These are phyloP conservation scores for Capsicum rhomboideum DNA, from an alignment of 257 asterid genomes.

Conservation along the genomic window DNA sequence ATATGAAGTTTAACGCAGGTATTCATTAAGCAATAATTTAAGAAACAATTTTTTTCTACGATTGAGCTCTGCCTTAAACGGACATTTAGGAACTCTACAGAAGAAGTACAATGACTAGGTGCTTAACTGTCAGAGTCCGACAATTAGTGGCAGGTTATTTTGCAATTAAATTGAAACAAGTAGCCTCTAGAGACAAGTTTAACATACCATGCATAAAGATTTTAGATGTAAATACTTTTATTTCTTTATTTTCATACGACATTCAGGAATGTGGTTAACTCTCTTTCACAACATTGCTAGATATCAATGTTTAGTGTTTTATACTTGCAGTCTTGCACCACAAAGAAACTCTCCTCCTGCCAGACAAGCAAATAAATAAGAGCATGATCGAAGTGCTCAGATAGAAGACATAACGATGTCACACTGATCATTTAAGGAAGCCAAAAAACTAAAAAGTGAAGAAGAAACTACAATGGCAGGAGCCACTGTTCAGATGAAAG, in stretches of 20 bases:
- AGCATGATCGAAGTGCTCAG: background rate
- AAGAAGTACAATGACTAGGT: background rate
- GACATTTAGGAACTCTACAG: background rate
- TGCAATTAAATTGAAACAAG: background rate
- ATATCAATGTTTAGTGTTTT: background rate
- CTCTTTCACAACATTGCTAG: background rate
- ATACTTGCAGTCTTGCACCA: background rate
- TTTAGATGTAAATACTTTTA: background rate
- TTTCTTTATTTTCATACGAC: background rate
- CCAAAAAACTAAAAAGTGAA: background rate
- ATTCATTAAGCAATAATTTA: background rate
- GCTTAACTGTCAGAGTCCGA: background rate
- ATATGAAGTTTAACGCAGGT: background rate
- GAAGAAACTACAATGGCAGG: background rate
- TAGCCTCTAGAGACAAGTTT: background rate
- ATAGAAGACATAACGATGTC: background rate
- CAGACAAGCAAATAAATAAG: background rate
- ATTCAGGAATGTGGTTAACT: background rate
- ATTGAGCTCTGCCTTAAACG: background rate
- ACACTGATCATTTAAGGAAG: background rate
- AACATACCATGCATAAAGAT: background rate
- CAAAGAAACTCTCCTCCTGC: background rate
- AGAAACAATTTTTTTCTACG: background rate
- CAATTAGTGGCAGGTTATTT: background rate
- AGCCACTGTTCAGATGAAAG: background rate